Conservation (phyloP, 129 eudicot species). For the Apium graveolens region DNA sequence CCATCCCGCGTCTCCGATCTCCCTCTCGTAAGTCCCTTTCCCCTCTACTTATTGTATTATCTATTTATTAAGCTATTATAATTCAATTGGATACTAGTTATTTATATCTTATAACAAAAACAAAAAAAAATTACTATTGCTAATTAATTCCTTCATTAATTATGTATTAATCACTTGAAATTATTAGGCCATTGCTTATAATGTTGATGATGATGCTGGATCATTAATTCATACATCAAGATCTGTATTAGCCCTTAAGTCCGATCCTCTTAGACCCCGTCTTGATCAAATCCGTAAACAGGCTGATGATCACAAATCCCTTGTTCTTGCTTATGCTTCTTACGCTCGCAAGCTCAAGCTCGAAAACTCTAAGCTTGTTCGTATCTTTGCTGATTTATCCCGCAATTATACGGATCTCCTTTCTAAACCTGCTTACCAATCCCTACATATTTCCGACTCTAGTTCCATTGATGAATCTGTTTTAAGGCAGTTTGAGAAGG, state of each 20-base stretch:
- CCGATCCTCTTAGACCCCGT: conserved; percentile 80
- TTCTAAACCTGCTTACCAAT: conserved; percentile 50
- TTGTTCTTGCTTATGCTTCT: conserved; percentile 76
- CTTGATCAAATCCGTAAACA: conserved; percentile 86
- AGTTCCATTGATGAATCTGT: conserved; percentile 48
- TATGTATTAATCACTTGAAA: not conserved
- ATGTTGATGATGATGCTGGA: not conserved
- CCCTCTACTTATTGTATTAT: too few species aligned
- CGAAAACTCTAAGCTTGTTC: conserved; percentile 71
- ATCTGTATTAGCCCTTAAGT: conserved; percentile 65
- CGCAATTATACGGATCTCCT: conserved; percentile 64
- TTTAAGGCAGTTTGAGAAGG: conserved; percentile 73
- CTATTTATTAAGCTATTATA: not conserved
- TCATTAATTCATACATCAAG: conserved; percentile 30
- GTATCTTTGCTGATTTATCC: conserved; percentile 74
- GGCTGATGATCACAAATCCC: conserved; percentile 77
- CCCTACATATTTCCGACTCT: conserved; percentile 39
- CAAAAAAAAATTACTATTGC: too few species aligned
- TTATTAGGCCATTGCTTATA: conserved; percentile 26
- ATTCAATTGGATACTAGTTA: too few species aligned
- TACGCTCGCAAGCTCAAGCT: conserved; percentile 93
- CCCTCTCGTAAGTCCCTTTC: conserved; percentile 22
- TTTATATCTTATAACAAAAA: too few species aligned
- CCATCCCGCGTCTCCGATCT: conserved; percentile 28
- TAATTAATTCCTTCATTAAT: not conserved